Evolutionary conservation across 768 basidiomycete species (phyloP), one percentile per base, ranked within the genome.

Genomic region (Lactarius evosmus): DNA sequence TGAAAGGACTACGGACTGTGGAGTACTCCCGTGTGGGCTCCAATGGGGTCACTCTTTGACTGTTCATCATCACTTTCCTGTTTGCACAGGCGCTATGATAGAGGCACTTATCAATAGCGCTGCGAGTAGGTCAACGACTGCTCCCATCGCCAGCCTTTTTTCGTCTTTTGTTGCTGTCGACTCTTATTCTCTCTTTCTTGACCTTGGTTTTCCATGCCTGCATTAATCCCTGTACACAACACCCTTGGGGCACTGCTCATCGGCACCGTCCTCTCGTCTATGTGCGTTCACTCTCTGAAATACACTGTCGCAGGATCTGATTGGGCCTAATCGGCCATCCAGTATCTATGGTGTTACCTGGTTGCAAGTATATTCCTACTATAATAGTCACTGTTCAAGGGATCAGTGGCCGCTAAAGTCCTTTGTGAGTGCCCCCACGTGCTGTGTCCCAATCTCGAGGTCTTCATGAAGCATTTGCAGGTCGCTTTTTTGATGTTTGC

Each of bases 291-390:
- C 8, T 32, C 6, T n/a, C 9, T 17, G 19, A 30, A 1, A 19
- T 17, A 14, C 6, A 22, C 11, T 27, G 25, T 49, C 4, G 25
- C 22, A 49, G 25, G 25, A 25, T 12, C 46, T 25, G 12, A 49
- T 49, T 14, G 22, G 25, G 5, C 25, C 8, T 17, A 30, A 49
- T 14, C 11, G 38, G 2, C 5, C 32, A 17, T 29, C 11, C 12
- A 58, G 58, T 5, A 16, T 58, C 33, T 58, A 58, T 29, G 58
- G 58, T 19, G 32, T 58, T 16, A 58, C 58, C 14, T 58, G 44
- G 58, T 58, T 50, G 27, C 58, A 58, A 36, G 58, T 58, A 12
- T 58, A 58, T 36, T 58, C 58, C 44, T 58, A 58, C 17, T 58
- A 58, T 19, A 49, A n/a, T 7, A 49, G 22, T 7, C 58, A 49